Evolutionary conservation across 2,329 filamentous ascomycete genomes (phyloP).

Genomic region (Fusarium austroafricanum): DNA sequence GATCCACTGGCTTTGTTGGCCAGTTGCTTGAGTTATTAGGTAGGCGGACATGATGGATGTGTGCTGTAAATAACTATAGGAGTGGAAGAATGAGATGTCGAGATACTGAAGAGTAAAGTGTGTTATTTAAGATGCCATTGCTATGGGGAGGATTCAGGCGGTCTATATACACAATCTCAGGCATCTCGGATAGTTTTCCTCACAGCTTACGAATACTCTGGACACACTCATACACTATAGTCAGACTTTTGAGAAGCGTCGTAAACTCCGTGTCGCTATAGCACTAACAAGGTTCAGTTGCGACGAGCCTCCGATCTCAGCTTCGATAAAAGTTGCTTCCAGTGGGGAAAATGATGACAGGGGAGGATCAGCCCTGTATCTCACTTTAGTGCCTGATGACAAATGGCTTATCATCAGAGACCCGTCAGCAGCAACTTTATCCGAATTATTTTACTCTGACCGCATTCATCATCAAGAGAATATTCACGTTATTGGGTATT

Average conservation of each 20-base stretch:
- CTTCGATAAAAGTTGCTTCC: conserved; percentile 31
- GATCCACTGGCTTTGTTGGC: conserved; percentile 47
- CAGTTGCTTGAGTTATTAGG: conserved; percentile 52
- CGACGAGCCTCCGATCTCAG: not conserved
- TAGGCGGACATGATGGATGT: conserved; percentile 46
- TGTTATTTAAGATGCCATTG: no score
- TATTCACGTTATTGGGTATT: not conserved
- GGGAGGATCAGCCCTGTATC: not conserved
- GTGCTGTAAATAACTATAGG: not conserved
- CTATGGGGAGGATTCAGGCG: not conserved
- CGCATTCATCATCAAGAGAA: not conserved
- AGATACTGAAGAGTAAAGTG: not conserved
- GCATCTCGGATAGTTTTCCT: not conserved
- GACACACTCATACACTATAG: not conserved
- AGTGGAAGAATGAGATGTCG: no score
- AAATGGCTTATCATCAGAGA: not conserved
- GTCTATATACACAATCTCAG: not conserved
- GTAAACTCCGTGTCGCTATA: not conserved
- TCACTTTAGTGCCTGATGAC: conserved; percentile 5
- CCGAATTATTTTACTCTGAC: not conserved
- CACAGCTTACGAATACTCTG: not conserved
- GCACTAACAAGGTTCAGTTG: not conserved
- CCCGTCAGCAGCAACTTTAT: conserved; percentile 19
- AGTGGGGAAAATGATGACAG: conserved; percentile 13
- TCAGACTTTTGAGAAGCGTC: not conserved